Evolutionary conservation across 2,329 filamentous ascomycete species (phyloP).

Genomic region (Verticillium tricorpus): DNA sequence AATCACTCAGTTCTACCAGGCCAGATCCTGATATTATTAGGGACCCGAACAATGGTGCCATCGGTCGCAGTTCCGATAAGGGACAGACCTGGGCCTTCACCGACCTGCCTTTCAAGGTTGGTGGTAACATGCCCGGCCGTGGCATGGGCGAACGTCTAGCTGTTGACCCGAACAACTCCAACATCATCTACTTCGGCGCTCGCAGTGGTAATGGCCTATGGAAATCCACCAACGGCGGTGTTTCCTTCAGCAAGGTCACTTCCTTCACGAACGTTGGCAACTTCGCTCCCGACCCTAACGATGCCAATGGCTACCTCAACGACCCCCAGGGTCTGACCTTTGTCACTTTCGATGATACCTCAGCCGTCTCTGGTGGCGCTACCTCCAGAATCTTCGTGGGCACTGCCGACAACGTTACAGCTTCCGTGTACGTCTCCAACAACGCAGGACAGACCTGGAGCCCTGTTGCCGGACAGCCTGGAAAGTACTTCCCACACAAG

Average conservation of each 20-base stretch:
- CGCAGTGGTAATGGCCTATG: constrained; percentile 55
- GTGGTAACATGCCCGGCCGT: constrained; percentile 58
- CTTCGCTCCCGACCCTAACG: constrained; percentile 39
- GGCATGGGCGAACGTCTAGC: constrained; percentile 55
- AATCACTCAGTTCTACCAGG: neutral
- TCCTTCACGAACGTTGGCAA: constrained; percentile 50
- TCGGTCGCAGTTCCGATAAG: constrained; percentile 49
- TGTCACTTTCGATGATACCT: constrained; percentile 52
- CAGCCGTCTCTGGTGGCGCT: constrained; percentile 35
- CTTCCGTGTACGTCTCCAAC: constrained; percentile 49
- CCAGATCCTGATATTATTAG: constrained; percentile 8
- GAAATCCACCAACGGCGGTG: constrained; percentile 52
- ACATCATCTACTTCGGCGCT: constrained; percentile 54
- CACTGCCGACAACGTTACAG: constrained; percentile 45
- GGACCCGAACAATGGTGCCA: constrained; percentile 51
- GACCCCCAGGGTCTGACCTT: constrained; percentile 44
- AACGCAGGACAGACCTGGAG: constrained; percentile 50
- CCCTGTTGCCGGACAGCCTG: constrained; percentile 44
- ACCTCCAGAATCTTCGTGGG: constrained; percentile 55
- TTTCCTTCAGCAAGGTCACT: constrained; percentile 44
- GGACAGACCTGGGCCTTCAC: constrained; percentile 48
- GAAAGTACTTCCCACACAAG: constrained; percentile 49
- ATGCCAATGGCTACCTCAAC: constrained; percentile 35
- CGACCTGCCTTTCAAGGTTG: constrained; percentile 53
- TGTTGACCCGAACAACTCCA: constrained; percentile 52